Evolutionary conservation across 2,329 filamentous ascomycete genomes (phyloP), one percentile per base, ranked within the genome.

Genomic region (Cryphonectria parasitica): DNA sequence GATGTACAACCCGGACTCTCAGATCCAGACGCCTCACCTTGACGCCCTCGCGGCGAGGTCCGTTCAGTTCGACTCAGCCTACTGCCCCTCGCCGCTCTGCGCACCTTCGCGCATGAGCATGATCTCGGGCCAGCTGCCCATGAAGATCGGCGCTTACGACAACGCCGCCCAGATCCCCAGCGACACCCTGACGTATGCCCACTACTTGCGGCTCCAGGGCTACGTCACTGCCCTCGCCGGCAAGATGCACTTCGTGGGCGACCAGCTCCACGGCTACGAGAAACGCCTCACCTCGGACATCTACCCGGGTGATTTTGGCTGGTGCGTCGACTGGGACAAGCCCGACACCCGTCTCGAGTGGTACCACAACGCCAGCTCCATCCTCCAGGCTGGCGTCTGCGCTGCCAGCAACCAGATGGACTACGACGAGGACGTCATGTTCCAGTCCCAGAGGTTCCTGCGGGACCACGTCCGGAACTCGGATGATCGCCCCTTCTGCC

Each of bases 161-260:
- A 98, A 98, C 78, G 95, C 94, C 61, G 90, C 92, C 45, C 92
- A 94, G 75, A 91, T 98, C 76, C 87, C 89, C 69, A 93, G 93
- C 69, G 94, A 97, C 76, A 89, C 93, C 41, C 95, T 94, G 19
- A 98, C 95, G 0, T 98, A 97, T 78, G 94, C 95, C 11, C 95
- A 98, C 81, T 97, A 97, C 81, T 85, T 98, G 68, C 92, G 95
- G 65, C 86, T 89, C 58, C 90, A 91, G 76, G 94, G 93, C 67
- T 98, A 98, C 78, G 93, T 97, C 82, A 97, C 95, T 17, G 92
- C 92, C 7, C 85, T 98, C 75, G 94, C 95, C 6, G 95, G 95
- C 73, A 98, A 98, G 87, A 98, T 98, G 95, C 95, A 98, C 82
- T 98, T 98, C 79, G 92, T 97, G 68, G 95, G 95, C 45, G 95